These are phyloP conservation scores for Cymbopogon flexuosus DNA, from an alignment of 202 grass and related monocot genomes.

Conservation along the genomic window DNA sequence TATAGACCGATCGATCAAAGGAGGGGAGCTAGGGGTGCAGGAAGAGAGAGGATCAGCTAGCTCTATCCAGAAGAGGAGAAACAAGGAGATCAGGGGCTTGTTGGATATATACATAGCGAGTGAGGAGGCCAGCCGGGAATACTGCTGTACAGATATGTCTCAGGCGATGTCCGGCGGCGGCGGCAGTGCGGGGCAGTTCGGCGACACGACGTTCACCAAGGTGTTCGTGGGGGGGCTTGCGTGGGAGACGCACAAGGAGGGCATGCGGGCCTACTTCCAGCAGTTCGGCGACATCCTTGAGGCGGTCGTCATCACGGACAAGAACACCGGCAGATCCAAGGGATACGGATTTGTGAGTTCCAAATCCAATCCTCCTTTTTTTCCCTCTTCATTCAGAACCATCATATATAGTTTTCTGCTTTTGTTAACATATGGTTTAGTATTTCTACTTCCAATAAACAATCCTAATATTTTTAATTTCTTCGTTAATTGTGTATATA, in stretches of 20 bases:
- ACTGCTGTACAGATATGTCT: constrained; percentile 15
- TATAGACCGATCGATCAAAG: constrained; percentile 16
- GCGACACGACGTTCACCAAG: constrained; percentile 71
- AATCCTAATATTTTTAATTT: no score
- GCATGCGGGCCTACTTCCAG: constrained; percentile 57
- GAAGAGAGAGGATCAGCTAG: neutral
- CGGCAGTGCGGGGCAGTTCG: constrained; percentile 30
- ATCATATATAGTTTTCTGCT: neutral
- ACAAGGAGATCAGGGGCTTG: neutral
- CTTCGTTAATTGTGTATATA: neutral
- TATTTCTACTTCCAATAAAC: no score
- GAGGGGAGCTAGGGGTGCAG: neutral
- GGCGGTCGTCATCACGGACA: constrained; percentile 69
- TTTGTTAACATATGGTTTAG: neutral
- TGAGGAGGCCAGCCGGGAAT: neutral
- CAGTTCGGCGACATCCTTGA: constrained; percentile 75
- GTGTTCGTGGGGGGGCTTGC: constrained; percentile 69
- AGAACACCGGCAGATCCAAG: constrained; percentile 73
- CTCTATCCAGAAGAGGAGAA: constrained; percentile 12
- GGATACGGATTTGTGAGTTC: constrained; percentile 78
- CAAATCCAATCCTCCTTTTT: neutral
- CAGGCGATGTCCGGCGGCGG: constrained; percentile 36
- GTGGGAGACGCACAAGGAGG: constrained; percentile 73
- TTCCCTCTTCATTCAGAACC: neutral
- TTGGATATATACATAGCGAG: neutral